Base-by-base conservation (phyloP, 2,329 filamentous ascomycete species). In the Lasiodiplodia sp. region DNA sequence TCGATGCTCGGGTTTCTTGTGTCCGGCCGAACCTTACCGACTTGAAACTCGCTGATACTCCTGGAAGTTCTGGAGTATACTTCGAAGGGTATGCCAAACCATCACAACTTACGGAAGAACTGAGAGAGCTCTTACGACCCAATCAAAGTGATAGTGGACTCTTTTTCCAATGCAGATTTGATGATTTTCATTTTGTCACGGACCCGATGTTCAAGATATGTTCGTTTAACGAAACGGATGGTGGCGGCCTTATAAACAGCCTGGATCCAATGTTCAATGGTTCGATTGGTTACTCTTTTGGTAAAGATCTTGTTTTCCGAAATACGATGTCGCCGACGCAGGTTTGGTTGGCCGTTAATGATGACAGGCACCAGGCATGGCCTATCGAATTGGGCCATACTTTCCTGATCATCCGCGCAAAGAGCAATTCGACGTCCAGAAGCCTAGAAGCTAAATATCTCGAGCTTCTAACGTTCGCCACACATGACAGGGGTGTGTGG, bases 1-100 rank as follows among this genome's bases (percentile, higher is more conserved):
- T 65, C 16, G 60, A 65, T n/a, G 60, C 60, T 2, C 60, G 60
- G 8, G 60, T 53, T 4, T 8, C 12, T 1, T 65, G 60, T 14
- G 16, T 53, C 2, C 25, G 60, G 8, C 60, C 60, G 6, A 5
- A 8, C 3, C 14, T 52, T 21, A 38, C 8, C 5, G 12, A 53
- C 31, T 8, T 34, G 44, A 18, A n/a, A 12, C 2, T 25, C 47
- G 23, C 6, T 14, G 10, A n/a, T 60, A 12, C n/a, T 8, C 18
- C 25, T 25, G 2, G 3, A 25, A 25, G 25, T 25, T 25, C 25
- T 3, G 3, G 2, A 25, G 3, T 2, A 25, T 25, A 60, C 34
- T 23, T 60, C 34, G 14, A 18, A 1, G 57, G 38, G 0, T 11
- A 62, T 31, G 44, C 11, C 8, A 12, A 18, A 16, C 58, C 58